Evolutionary conservation across 345 rosid genomes (phyloP).

Genomic region (Gossypium ekmanianum): DNA sequence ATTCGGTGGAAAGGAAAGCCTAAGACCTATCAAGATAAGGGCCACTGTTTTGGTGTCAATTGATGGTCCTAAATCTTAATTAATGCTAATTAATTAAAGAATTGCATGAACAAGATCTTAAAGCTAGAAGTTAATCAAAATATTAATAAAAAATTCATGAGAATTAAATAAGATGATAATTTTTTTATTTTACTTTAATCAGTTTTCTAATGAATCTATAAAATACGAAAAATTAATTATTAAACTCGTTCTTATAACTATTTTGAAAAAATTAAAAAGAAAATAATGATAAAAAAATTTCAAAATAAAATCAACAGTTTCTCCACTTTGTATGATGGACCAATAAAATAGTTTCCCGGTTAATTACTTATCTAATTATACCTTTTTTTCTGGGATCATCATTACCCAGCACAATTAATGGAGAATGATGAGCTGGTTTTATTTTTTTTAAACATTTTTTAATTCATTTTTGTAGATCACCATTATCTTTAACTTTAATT

Average conservation of each 20-base stretch:
- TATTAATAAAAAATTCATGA: neutral
- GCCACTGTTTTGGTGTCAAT: neutral
- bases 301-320: neutral
- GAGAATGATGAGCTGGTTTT: neutral
- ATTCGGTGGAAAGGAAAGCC: neutral
- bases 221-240: no score
- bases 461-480: neutral
- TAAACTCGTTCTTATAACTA: no score
- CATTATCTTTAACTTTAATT: no score
- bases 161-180: no score
- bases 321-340: neutral
- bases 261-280: no score
- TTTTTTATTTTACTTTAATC: no score
- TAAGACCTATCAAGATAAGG: neutral
- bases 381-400: neutral
- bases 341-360: neutral
- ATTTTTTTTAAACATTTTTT: neutral
- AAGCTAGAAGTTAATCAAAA: neutral
- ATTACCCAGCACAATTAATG: neutral
- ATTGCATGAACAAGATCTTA: neutral
- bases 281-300: neutral
- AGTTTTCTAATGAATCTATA: fast-evolving
- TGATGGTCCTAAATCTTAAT: neutral
- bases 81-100: neutral
- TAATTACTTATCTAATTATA: neutral